Base-by-base conservation (phyloP, 2,329 filamentous ascomycete species). In the Bretziella fagacearum region DNA sequence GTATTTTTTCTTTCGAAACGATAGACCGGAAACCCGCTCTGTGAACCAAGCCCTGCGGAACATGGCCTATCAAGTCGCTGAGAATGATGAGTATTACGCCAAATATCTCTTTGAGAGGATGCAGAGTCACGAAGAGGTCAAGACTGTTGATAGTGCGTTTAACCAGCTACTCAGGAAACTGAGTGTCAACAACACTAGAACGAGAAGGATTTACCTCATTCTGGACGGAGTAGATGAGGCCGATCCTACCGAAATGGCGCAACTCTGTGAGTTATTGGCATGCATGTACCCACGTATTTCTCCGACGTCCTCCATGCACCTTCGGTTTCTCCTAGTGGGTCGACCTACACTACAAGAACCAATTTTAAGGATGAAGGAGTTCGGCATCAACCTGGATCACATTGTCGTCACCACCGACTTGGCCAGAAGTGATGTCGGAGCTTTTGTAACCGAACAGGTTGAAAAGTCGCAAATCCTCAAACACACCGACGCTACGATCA, bases 1-100 rank as follows among this genome's bases (percentile, higher is more conserved):
- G 1, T 70, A 68, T 54, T 68, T 68, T 47, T 70, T 67, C 55
- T 69, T 69, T 54, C 62, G 65, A 22, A 63, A 67, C 44, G 65
- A 66, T 50, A 65, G 66, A 46, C 64, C 66, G 1, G 60, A 66
- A 29, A 67, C 65, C 0, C 56, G 65, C 35, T 67, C 64, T 3
- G 59, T 68, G 6, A 58, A 64, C 7, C 64, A 67, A 46, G 66
- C 65, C 1, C 57, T 70, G 4, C 59, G 65, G 0, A 65, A 68
- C 29, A 52, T 70, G 8, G 66, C 67, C 0, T 68, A 65, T 49
- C 67, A 70, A 49, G 58, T 70, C 26, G 65, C 63, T 48, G 61
- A 67, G 47, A 62, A 61, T 40, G 66, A 70, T 43, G 60, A 63
- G 0, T 61, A 60, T 23, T 70, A 68, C 52, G 61, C 59, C 36